phyloP scores from a whole-genome alignment of 345 rosid species.

The Hypericum androsaemum region DNA sequence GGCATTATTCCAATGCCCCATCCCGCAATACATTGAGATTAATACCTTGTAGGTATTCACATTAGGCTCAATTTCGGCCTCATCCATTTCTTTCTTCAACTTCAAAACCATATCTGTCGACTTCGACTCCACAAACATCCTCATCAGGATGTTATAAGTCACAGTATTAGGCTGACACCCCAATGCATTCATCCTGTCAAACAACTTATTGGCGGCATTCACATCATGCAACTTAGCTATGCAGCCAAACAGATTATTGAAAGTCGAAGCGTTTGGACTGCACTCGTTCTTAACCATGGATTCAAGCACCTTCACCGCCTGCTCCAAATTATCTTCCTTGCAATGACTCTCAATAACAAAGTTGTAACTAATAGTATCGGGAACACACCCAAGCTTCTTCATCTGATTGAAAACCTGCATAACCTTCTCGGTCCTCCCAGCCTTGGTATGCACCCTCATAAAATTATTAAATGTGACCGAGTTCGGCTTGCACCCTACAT shows the following conservation, averaged over 20 bases:
- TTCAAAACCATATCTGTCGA: conserved; percentile 87
- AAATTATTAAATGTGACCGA: conserved; percentile 71
- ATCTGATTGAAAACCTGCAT: conserved; percentile 89
- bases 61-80: conserved; percentile 65
- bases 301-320: conserved; percentile 57
- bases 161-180: conserved; percentile 52
- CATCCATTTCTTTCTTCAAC: conserved; percentile 91
- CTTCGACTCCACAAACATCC: conserved; percentile 57
- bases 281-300: conserved; percentile 54
- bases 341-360: conserved; percentile 71
- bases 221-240: conserved; percentile 67
- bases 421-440: conserved; percentile 80
- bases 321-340: conserved; percentile 54
- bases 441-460: conserved; percentile 85
- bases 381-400: conserved; percentile 59
- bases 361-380: conserved; percentile 61
- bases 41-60: conserved; percentile 74
- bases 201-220: conserved; percentile 71
- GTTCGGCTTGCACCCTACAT: conserved; percentile 59
- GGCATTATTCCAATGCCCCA: conserved; percentile 97
- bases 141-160: conserved; percentile 70
- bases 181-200: conserved; percentile 59
- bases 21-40: conserved; percentile 77
- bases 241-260: conserved; percentile 61
- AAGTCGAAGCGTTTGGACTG: conserved; percentile 56